These are phyloP conservation scores for Hyphodiscus sp. DNA, from an alignment of 2,329 filamentous ascomycete genomes.

Conservation along the genomic window DNA sequence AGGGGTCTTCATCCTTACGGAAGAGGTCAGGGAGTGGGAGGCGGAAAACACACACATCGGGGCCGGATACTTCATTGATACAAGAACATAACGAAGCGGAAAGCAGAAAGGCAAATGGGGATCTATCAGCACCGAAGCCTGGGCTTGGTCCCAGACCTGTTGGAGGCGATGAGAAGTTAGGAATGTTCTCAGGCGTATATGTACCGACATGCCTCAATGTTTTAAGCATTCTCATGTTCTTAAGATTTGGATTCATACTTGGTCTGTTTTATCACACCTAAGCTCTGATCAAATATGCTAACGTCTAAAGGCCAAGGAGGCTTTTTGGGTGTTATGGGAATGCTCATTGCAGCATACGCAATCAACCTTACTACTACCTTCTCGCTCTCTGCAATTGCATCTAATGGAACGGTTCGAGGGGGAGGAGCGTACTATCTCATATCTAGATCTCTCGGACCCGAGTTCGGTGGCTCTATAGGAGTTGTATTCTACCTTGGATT, in stretches of 20 bases:
- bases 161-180: slow-evolving; percentile 54
- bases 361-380: slow-evolving; percentile 81
- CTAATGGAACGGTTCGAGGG: slow-evolving; percentile 81
- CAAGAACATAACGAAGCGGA: slow-evolving; percentile 24
- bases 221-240: slow-evolving; percentile 85
- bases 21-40: slow-evolving; percentile 10
- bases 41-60: slow-evolving; percentile 7
- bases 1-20: slow-evolving; percentile 3
- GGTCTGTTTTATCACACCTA: slow-evolving; percentile 36
- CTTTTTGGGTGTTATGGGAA: slow-evolving; percentile 69
- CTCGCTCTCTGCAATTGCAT: slow-evolving; percentile 82
- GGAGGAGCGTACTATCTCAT: slow-evolving; percentile 88
- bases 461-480: slow-evolving; percentile 85
- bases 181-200: slow-evolving; percentile 73
- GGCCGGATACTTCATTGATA: slow-evolving; percentile 17
- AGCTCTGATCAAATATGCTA: neutral
- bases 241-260: slow-evolving; percentile 79
- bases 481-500: slow-evolving; percentile 89
- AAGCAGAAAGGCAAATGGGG: slow-evolving; percentile 24
- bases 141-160: slow-evolving; percentile 35
- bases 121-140: slow-evolving; percentile 31
- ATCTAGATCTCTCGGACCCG: slow-evolving; percentile 75
- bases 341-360: slow-evolving; percentile 69
- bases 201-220: slow-evolving; percentile 87
- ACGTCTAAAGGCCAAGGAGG: slow-evolving; percentile 51